Evolutionary conservation across 352 stramenopile species (phyloP).

Genomic region (Blastocystis sp.): DNA sequence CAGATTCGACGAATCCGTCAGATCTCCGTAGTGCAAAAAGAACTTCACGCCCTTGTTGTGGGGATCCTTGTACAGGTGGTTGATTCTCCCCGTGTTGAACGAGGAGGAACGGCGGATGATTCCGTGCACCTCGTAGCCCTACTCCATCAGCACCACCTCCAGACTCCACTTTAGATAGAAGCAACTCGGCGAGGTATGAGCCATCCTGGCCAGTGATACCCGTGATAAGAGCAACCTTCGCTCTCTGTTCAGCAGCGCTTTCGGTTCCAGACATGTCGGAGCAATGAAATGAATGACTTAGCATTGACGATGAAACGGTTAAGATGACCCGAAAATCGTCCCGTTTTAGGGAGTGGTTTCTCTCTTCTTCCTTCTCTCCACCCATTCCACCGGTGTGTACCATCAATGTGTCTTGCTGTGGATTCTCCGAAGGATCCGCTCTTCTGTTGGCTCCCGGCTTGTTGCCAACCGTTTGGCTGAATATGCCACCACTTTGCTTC

Average conservation of each 20-base stretch:
- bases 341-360: too few relatives aligned
- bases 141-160: not conserved
- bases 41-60: constrained; percentile 88
- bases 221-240: constrained; percentile 87
- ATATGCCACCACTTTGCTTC: too few relatives aligned
- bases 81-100: constrained; percentile 96
- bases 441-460: too few relatives aligned
- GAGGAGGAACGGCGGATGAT: constrained; percentile 93
- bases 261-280: not conserved
- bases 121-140: constrained; percentile 87
- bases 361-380: too few relatives aligned
- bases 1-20: constrained; percentile 93
- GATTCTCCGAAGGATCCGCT: too few relatives aligned
- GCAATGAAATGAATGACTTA: not conserved
- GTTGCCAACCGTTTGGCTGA: too few relatives aligned
- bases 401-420: too few relatives aligned
- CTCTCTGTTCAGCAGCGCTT: constrained; percentile 3
- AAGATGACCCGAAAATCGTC: too few relatives aligned
- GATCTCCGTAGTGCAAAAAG: constrained; percentile 97
- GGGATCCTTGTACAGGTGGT: constrained; percentile 92
- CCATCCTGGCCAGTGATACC: constrained; percentile 98
- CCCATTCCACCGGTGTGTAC: too few relatives aligned
- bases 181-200: constrained; percentile 92
- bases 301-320: not conserved
- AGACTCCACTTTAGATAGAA: constrained; percentile 82